Percentiles rank a stretch among this genome's conserved stretches.
These are phyloP conservation scores for Termitomyces eurrhizus DNA, from an alignment of 768 basidiomycete species.

Conservation along the genomic window DNA sequence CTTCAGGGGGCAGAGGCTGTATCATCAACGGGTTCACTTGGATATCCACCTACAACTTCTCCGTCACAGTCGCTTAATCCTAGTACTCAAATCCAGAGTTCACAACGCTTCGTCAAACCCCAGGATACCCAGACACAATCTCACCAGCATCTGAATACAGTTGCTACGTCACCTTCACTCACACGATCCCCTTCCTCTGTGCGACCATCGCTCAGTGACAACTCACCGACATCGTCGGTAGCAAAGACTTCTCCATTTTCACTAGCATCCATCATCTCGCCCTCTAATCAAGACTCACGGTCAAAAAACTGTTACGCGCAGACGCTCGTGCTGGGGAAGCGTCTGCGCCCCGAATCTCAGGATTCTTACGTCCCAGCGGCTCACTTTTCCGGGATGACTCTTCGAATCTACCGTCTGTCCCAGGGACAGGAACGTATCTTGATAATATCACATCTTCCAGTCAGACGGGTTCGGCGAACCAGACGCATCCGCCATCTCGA, in stretches of 20 bases:
- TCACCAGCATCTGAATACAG: slow-evolving; percentile 18
- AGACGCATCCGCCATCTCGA: slow-evolving; percentile 29
- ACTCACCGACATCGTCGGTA: slow-evolving; percentile 23
- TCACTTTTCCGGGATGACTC: slow-evolving; percentile 23
- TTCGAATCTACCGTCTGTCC: slow-evolving; percentile 9
- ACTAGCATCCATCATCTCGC: slow-evolving; percentile 38
- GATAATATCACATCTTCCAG: slow-evolving; percentile 20
- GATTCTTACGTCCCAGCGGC: slow-evolving; percentile 38
- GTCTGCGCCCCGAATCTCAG: slow-evolving; percentile 60
- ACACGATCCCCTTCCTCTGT: slow-evolving; percentile 18
- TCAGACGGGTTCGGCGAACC: slow-evolving; percentile 25
- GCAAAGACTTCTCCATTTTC: slow-evolving; percentile 33
- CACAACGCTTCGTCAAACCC: slow-evolving; percentile 23
- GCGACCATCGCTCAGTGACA: slow-evolving; percentile 15
- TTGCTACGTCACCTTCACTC: slow-evolving; percentile 21
- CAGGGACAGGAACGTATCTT: slow-evolving; percentile 23
- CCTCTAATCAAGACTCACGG: slow-evolving; percentile 35
- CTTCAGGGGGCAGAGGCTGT: slow-evolving; percentile 33
- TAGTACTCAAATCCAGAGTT: slow-evolving; percentile 20
- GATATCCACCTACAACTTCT: slow-evolving; percentile 32
- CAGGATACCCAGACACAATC: slow-evolving; percentile 21
- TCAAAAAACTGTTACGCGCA: slow-evolving; percentile 81
- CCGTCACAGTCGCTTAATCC: slow-evolving; percentile 28
- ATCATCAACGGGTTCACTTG: slow-evolving; percentile 22
- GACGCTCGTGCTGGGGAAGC: slow-evolving; percentile 73